phyloP scores from a whole-genome alignment of 2,329 filamentous ascomycete species.

The Aspergillus eucalypticola region DNA sequence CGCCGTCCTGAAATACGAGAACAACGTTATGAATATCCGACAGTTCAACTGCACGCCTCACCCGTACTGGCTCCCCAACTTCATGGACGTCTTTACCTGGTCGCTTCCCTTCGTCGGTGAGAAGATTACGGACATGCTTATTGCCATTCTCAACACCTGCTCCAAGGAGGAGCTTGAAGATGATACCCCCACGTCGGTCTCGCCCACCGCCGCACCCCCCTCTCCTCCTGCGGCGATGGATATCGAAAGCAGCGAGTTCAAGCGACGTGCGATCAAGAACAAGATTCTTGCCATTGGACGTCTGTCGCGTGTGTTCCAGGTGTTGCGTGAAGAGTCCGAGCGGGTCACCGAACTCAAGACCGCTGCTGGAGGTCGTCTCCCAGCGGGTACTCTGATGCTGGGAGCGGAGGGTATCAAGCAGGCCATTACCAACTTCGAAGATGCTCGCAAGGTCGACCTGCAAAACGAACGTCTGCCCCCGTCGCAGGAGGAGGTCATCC shows the following conservation, averaged over 20 bases:
- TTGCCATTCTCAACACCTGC: constrained; percentile 96
- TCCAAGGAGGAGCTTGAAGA: constrained; percentile 98
- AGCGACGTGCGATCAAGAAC: constrained; percentile 97
- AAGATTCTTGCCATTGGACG: constrained; percentile 98
- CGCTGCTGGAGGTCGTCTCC: constrained; percentile 85
- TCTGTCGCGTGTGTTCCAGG: constrained; percentile 96
- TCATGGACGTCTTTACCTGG: constrained; percentile 99
- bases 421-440: constrained; percentile 94
- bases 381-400: constrained; percentile 94
- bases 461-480: constrained; percentile 95
- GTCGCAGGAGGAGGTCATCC: constrained; percentile 84
- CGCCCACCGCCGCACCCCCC: constrained; percentile 67
- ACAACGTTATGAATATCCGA: constrained; percentile 99
- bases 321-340: constrained; percentile 95
- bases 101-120: constrained; percentile 97
- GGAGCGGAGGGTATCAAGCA: constrained; percentile 98
- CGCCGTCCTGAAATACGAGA: constrained; percentile 97
- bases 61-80: constrained; percentile 99
- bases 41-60: constrained; percentile 99
- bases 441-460: constrained; percentile 92
- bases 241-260: constrained; percentile 86
- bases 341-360: constrained; percentile 97
- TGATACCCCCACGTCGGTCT: constrained; percentile 73
- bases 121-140: constrained; percentile 99
- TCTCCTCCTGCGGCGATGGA: constrained; percentile 75